Evolutionary conservation across 768 basidiomycete species (phyloP).

Genomic region (Collybia sordida): DNA sequence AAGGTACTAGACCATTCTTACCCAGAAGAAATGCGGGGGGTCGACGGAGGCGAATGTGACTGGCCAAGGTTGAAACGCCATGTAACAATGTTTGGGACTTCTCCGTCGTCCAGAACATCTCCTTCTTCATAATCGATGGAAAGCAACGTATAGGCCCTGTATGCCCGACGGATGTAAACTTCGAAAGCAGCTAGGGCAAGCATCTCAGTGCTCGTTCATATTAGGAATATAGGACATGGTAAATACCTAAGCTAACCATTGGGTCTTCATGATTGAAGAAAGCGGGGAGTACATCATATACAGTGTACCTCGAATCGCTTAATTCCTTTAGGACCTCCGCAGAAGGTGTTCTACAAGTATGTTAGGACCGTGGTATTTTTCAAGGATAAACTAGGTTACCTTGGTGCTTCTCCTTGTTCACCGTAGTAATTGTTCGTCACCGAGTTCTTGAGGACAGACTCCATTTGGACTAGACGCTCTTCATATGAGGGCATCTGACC

Average conservation of each 20-base stretch:
- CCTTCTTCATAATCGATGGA: constrained; percentile 96
- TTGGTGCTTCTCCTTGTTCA: constrained; percentile 64
- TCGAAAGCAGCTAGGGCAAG: constrained; percentile 77
- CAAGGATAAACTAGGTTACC: constrained; percentile 36
- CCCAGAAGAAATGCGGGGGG: constrained; percentile 63
- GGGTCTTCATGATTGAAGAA: constrained; percentile 91
- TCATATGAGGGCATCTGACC: constrained; percentile 97
- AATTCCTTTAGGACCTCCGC: constrained; percentile 88
- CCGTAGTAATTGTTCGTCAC: constrained; percentile 90
- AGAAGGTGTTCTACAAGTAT: constrained; percentile 65
- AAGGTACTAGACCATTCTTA: constrained; percentile 22
- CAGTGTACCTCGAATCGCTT: constrained; percentile 93
- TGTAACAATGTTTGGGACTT: constrained; percentile 74
- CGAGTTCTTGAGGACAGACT: constrained; percentile 85
- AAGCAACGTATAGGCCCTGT: constrained; percentile 88
- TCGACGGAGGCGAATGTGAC: constrained; percentile 82
- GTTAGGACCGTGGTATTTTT: constrained; percentile 10
- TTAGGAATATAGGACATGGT: neutral
- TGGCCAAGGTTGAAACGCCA: constrained; percentile 97
- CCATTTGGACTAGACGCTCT: constrained; percentile 93
- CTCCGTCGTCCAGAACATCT: constrained; percentile 79
- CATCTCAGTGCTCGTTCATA: neutral
- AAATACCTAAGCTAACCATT: constrained; percentile 76
- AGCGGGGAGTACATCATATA: constrained; percentile 93
- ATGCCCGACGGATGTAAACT: constrained; percentile 94